A percentile compares a stretch with the other conserved stretches of the same genome.
Evolutionary conservation across 2,329 filamentous ascomycete genomes (phyloP).

Genomic region (Penicillium sp.): DNA sequence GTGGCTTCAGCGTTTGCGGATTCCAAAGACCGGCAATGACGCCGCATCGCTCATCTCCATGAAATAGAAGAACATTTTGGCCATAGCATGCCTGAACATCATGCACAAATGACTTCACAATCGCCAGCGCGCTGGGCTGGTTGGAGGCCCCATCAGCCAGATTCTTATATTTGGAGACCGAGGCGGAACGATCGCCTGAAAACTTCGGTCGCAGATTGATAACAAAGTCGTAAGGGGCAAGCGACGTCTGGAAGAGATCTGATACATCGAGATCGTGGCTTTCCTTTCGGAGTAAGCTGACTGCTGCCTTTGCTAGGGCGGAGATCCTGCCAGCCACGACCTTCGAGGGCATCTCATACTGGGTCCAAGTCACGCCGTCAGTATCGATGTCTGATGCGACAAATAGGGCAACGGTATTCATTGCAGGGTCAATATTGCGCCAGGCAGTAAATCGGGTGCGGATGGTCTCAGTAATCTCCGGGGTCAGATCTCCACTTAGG

Average conservation of each 20-base stretch:
- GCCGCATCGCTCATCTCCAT: slow-evolving; percentile 60
- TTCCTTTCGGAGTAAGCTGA: slow-evolving; percentile 58
- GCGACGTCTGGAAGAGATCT: slow-evolving; percentile 70
- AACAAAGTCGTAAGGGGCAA: slow-evolving; percentile 83
- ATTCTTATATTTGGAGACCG: slow-evolving; percentile 70
- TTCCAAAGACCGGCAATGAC: slow-evolving; percentile 67
- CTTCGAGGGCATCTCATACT: slow-evolving; percentile 68
- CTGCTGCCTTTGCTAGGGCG: slow-evolving; percentile 74
- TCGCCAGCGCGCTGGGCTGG: slow-evolving; percentile 57
- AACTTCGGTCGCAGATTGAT: slow-evolving; percentile 66
- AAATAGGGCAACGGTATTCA: slow-evolving; percentile 82
- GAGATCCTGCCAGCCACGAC: slow-evolving; percentile 85
- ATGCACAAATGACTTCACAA: slow-evolving; percentile 62
- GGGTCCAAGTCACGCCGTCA: slow-evolving; percentile 79
- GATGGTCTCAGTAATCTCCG: slow-evolving; percentile 62
- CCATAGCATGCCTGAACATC: slow-evolving; percentile 70
- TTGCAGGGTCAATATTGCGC: slow-evolving; percentile 82
- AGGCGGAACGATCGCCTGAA: slow-evolving; percentile 39
- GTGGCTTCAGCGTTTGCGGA: slow-evolving; percentile 44
- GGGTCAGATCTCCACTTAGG: slow-evolving; percentile 62
- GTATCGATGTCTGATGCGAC: slow-evolving; percentile 76
- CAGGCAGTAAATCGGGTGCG: slow-evolving; percentile 75
- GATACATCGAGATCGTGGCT: slow-evolving; percentile 56
- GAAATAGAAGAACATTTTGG: slow-evolving; percentile 76
- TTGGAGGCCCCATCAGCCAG: slow-evolving; percentile 56